A percentile compares a stretch with the other conserved stretches of the same genome.
Conservation (phyloP, 2,329 filamentous ascomycete genomes). For the Nothopassalora personata region DNA sequence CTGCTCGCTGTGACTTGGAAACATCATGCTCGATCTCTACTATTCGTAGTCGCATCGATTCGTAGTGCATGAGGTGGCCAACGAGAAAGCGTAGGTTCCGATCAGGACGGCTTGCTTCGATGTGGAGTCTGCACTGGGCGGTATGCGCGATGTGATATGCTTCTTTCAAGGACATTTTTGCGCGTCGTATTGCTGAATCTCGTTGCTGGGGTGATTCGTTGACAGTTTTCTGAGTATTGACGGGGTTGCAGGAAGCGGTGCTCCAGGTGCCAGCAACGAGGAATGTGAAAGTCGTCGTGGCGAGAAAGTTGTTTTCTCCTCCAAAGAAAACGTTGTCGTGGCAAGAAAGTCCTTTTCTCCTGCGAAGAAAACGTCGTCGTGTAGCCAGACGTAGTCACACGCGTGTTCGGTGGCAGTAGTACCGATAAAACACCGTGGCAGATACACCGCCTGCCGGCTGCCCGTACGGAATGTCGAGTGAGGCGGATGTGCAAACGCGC, state of each 20-base stretch:
- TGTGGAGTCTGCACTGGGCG: conserved; percentile 32
- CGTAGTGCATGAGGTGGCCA: conserved; percentile 34
- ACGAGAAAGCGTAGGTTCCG: conserved; percentile 34
- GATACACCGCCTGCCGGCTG: background rate
- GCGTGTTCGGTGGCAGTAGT: background rate
- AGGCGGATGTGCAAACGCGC: background rate
- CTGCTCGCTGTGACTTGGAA: conserved; percentile 18
- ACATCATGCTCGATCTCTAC: conserved; percentile 34
- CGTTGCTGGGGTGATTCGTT: conserved; percentile 1
- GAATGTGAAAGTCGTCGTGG: background rate
- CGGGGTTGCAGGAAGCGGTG: background rate
- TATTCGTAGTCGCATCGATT: conserved; percentile 31
- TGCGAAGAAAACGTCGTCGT: background rate
- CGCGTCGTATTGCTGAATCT: background rate
- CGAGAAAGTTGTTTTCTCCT: background rate
- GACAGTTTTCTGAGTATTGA: background rate
- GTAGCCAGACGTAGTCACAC: background rate
- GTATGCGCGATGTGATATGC: conserved; percentile 33
- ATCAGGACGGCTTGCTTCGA: conserved; percentile 30
- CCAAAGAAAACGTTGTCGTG: background rate
- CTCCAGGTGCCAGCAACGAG: background rate
- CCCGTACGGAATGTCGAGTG: background rate
- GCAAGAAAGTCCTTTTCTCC: background rate
- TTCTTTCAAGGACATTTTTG: conserved; percentile 31
- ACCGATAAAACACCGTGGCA: background rate